phyloP scores from a whole-genome alignment of 164 flowering plant species.

The Tinospora cordifolia region DNA sequence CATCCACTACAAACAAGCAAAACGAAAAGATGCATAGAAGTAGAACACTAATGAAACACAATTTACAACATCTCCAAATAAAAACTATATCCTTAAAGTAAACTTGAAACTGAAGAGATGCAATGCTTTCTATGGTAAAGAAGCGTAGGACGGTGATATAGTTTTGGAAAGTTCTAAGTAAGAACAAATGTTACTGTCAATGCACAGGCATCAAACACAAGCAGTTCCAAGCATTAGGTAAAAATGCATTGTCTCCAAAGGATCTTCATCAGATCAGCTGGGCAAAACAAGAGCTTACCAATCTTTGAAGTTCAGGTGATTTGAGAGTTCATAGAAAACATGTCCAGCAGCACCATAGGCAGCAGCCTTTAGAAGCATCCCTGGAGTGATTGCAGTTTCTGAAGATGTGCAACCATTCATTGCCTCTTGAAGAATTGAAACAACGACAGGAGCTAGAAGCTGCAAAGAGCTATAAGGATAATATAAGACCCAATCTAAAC shows the following conservation, averaged over 20 bases:
- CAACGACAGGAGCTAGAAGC: constrained; percentile 92
- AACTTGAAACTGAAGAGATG: too few species aligned
- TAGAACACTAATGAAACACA: too few species aligned
- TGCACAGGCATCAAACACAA: not conserved
- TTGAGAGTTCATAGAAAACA: constrained; percentile 90
- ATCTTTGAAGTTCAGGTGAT: constrained; percentile 79
- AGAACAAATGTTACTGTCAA: too few species aligned
- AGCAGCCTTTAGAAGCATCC: constrained; percentile 93
- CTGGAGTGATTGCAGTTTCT: constrained; percentile 69
- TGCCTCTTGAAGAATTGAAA: constrained; percentile 89
- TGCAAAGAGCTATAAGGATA: constrained; percentile 25
- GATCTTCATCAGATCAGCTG: not conserved
- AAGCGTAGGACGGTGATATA: not conserved
- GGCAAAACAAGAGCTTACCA: constrained; percentile 40
- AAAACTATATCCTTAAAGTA: too few species aligned
- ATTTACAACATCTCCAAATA: too few species aligned
- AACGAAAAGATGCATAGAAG: too few species aligned
- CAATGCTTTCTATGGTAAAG: too few species aligned
- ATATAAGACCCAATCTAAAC: constrained; percentile 3
- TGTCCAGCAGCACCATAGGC: constrained; percentile 95
- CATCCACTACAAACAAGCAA: too few species aligned
- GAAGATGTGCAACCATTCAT: constrained; percentile 77
- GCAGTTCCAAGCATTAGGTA: not conserved
- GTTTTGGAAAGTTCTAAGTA: not conserved
- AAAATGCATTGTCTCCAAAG: not conserved